A percentile compares a stretch with the other conserved stretches of the same genome.
Evolutionary conservation across 345 rosid species (phyloP).

Genomic region (Erysimum cheiranthoides): DNA sequence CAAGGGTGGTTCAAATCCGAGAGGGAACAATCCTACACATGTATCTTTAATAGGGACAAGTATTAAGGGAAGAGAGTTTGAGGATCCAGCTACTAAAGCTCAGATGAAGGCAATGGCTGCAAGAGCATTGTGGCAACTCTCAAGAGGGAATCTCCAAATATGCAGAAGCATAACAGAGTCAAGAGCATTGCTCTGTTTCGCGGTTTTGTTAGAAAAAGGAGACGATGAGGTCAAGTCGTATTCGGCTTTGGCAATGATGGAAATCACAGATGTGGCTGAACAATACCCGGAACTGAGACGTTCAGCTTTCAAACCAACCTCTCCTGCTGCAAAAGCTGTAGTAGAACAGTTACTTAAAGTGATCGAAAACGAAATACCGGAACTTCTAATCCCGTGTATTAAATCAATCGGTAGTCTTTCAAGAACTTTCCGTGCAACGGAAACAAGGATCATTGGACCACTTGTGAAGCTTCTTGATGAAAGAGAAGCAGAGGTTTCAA

Average conservation of each 20-base stretch:
- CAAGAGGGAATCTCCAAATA: conserved; percentile 63
- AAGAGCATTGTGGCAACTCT: conserved; percentile 71
- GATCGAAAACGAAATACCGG: conserved; percentile 59
- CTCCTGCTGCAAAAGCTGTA: conserved; percentile 75
- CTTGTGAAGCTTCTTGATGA: conserved; percentile 73
- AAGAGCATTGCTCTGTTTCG: conserved; percentile 72
- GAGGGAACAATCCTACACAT: conserved; percentile 48
- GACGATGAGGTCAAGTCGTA: conserved; percentile 62
- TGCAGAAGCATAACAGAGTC: conserved; percentile 74
- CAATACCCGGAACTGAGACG: conserved; percentile 65
- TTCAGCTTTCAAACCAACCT: conserved; percentile 73
- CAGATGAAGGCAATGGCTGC: conserved; percentile 87
- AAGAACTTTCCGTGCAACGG: conserved; percentile 77
- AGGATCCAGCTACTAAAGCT: conserved; percentile 65
- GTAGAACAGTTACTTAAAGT: conserved; percentile 62
- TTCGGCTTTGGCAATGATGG: conserved; percentile 80
- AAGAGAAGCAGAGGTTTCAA: conserved; percentile 59
- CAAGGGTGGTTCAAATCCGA: conserved; percentile 39
- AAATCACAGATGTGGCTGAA: conserved; percentile 71
- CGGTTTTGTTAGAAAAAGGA: conserved; percentile 67
- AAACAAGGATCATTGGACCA: conserved; percentile 65
- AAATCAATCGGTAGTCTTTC: conserved; percentile 75
- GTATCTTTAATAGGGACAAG: conserved; percentile 59
- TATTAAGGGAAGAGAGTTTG: conserved; percentile 65
- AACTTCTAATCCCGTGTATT: conserved; percentile 62